These are phyloP conservation scores for Vaccinium darrowii DNA, from an alignment of 148 eudicot genomes.

Conservation along the genomic window DNA sequence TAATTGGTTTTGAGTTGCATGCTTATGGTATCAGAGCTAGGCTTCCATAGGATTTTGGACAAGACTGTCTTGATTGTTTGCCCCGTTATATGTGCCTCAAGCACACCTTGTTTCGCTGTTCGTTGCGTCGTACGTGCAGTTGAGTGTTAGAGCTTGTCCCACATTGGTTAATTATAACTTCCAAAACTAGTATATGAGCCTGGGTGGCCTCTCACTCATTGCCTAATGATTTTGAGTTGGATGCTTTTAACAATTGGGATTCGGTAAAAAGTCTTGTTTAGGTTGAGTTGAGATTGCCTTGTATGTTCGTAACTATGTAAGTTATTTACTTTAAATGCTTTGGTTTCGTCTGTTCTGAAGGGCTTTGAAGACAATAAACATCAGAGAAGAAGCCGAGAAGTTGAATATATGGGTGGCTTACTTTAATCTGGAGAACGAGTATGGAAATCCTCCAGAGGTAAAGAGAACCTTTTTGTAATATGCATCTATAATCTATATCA, in stretches of 20 bases:
- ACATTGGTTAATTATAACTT: too few relatives aligned
- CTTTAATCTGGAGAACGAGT: constrained; percentile 85
- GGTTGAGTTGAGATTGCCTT: constrained; percentile 1
- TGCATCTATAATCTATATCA: background rate
- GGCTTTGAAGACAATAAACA: constrained; percentile 82
- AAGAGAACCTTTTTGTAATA: background rate
- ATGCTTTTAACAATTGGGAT: background rate
- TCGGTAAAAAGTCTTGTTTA: background rate
- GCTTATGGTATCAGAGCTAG: too few relatives aligned
- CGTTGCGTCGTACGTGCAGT: too few relatives aligned
- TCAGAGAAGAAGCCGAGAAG: constrained; percentile 81
- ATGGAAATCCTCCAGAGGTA: constrained; percentile 84
- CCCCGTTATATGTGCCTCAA: too few relatives aligned
- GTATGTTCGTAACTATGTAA: background rate
- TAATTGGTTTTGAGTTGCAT: too few relatives aligned
- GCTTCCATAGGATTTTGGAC: too few relatives aligned
- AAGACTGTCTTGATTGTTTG: too few relatives aligned
- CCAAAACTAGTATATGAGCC: too few relatives aligned
- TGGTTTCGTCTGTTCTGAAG: constrained; percentile 33
- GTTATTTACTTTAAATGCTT: background rate
- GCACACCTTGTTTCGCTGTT: too few relatives aligned
- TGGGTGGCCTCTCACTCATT: too few relatives aligned
- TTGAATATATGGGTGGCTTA: constrained; percentile 90
- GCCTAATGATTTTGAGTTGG: too few relatives aligned
- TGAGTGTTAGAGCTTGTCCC: too few relatives aligned